Base-by-base conservation (phyloP, 441 rosid genomes). In the Populus hybrid region DNA sequence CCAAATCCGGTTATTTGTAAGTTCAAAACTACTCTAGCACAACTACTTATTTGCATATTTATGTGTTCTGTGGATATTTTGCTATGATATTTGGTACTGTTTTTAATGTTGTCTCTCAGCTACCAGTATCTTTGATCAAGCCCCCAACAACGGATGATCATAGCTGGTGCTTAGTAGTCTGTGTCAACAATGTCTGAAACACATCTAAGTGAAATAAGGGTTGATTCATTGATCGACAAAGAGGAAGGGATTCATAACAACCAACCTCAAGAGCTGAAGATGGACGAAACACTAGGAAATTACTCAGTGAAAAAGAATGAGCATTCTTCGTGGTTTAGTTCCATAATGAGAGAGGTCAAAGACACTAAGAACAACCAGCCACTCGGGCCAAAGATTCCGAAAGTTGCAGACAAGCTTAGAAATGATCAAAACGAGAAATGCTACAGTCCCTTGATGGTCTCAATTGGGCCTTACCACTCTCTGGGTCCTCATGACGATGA, bases 391-490 rank as follows among this genome's bases (percentile, higher is more conserved):
- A 53, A 53, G 0, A 53, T 53, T 53, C 3, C 61, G 0, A 53
- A 5, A 16, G 61, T 53, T 53, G 0, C 61, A 18, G 0, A 0
- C 8, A 5, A 53, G 2, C 61, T 18, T 1, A 16, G n/a, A 18
- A 16, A 18, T 5, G 3, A 26, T 26, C 28, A 16, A 53, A 53
- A 5, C n/a, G 1, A 16, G 30, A 7, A 67, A 1, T 78, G 64
- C 61, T 81, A 24, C 59, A 10, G 16, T 59, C 84, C 81, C 2
- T 0, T 11, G 16, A 72, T 53, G 28, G 76, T 78, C 38, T 74
- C 81, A 10, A 53, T 81, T 8, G 81, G 79, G 24, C 79, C 79
- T 21, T 78, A 50, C 10, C 81, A 81, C 53, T 76, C 36, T 18
- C 12, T 3, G 1, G 8, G 0, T 14, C 59, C 2, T 1, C 6